Evolutionary conservation across 345 rosid genomes (phyloP), one percentile per base, ranked within the genome.

Genomic region (Aquilaria yunnanensis): DNA sequence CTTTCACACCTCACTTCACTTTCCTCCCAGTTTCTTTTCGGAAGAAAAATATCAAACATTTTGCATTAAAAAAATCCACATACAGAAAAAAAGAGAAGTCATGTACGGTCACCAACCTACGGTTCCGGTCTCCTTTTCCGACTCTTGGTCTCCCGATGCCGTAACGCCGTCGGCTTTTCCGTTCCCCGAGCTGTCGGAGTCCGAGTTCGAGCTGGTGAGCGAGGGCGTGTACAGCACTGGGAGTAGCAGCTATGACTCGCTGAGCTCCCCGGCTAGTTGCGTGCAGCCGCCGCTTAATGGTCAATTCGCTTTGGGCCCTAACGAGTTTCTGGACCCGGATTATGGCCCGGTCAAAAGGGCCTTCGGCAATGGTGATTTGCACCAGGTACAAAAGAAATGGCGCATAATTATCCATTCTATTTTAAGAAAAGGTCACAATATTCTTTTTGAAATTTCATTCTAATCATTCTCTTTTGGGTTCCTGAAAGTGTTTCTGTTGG

Each of bases 301-400:
- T 72, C 75, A 60, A 56, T 82, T 74, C 47, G 53, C 60, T 6
- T 66, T 74, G 48, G 64, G 70, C 59, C 76, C 66, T 10, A 82
- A 68, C 59, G 60, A 67, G 46, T 65, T 75, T 47, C 10, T 72
- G 14, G 97, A 84, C 63, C 30, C 73, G 54, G 87, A 80, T 29
- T 46, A 34, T 3, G 74, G 83, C 67, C 80, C 85, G n/a, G 89
- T 81, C 5, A 78, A 90, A 65, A 84, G 90, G 79, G 95, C 82
- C 60, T 88, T 70, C 63, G 90, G 96, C 74, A 77, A 95, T 32
- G 95, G 90, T 57, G 99, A 90, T 65, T 64, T 85, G 78, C 41
- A 57, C 46, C 88, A 76, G 73, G 98, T 92, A 23, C 23, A 23
- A 23, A 23, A 23, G 23, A 23, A 23, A 23, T 23, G 23, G 23